A percentile compares a stretch with the other conserved stretches of the same genome.
Conservation (phyloP, 345 rosid genomes). For the Atalantia buxifolia region DNA sequence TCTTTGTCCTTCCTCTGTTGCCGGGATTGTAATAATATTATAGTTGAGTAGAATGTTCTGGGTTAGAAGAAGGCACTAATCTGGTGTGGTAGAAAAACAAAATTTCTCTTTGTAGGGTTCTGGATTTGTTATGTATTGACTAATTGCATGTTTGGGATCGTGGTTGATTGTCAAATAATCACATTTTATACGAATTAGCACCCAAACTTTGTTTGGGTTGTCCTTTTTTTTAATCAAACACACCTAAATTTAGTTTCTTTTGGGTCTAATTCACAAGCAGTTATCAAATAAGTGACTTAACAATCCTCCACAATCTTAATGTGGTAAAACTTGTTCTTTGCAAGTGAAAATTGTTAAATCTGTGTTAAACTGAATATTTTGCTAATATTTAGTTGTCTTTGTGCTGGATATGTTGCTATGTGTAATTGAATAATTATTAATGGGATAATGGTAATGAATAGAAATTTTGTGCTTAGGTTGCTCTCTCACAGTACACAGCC, state of each 20-base stretch:
- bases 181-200: background rate
- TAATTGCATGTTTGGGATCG: background rate
- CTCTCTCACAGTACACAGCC: background rate
- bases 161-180: background rate
- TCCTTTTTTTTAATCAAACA: background rate
- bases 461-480: no score
- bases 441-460: background rate
- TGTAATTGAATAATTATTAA: background rate
- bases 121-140: background rate
- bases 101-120: no score
- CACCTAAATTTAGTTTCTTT: background rate
- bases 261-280: background rate
- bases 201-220: background rate
- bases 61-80: no score
- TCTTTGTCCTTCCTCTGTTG: background rate
- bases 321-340: background rate
- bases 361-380: background rate
- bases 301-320: no score
- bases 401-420: background rate
- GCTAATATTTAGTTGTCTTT: background rate
- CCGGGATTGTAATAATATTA: background rate
- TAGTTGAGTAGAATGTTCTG: background rate
- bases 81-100: background rate
- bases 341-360: no score
- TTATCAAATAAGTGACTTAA: background rate